Evolutionary conservation across 73 alveolate species (phyloP), one percentile per base, ranked within the genome.

Genomic region (Stentor coeruleus): DNA sequence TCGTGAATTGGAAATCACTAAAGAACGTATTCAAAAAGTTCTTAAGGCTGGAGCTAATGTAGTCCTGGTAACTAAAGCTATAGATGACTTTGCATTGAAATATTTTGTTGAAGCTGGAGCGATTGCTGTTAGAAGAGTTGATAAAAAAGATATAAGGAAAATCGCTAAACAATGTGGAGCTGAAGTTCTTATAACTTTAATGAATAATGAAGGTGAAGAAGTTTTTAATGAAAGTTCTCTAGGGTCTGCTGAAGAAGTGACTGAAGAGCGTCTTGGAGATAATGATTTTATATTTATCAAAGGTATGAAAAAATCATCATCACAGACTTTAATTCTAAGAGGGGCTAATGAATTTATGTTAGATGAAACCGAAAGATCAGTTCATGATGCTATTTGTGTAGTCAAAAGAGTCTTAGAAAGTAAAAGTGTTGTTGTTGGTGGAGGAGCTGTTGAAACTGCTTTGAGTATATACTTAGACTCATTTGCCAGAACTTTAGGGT

Each of bases 171-270:
- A 99, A 20, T 96, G 99, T 87, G 99, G 99, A 49, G 99, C 99
- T 59, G 89, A 90, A 80, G 99, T 98, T 49, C 97, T 98, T 72
- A n/a, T n/a, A n/a, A n/a, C n/a, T n/a, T n/a, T n/a, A n/a, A n/a
- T n/a, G 98, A n/a, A n/a, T n/a, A 97, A 98, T 97, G 91, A 98
- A 3, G 99, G 97, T 77, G 99, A 97, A 74, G 99, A 98, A 85
- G 84, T 98, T 82, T n/a, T n/a, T n/a, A 55, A 15, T 55, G n/a
- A 55, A 55, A 74, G 90, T 26, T 58, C 58, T 42, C 81, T 85
- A 49, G 90, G 90, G 60, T 85, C 77, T 35, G 84, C 86, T 14
- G 93, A 88, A 36, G 93, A 86, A 77, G 99, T 95, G 35, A 91
- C 85, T 36, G 99, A 95, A 82, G 93, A 90, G 84, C 92, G 98